Conservation (phyloP, 306 rosid genomes). For the Calophaca sinica region DNA sequence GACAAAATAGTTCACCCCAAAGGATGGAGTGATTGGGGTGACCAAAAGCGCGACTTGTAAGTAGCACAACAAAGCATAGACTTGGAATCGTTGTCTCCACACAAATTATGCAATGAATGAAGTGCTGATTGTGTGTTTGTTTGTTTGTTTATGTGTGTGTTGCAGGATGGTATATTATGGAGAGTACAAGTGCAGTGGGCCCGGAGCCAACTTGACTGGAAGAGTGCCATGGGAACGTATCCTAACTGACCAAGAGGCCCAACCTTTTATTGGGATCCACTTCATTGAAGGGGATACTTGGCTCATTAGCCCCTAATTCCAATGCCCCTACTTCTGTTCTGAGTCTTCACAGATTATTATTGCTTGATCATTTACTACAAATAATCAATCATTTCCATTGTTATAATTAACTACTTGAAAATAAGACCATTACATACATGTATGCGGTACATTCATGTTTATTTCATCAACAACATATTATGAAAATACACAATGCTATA, state of each 20-base stretch:
- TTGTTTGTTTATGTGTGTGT: too few species aligned
- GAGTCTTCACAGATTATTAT: neutral
- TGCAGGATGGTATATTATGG: constrained; percentile 71
- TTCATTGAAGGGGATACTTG: constrained; percentile 69
- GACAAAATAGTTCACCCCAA: constrained; percentile 62
- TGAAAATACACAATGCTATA: neutral
- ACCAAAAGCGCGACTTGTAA: constrained; percentile 65
- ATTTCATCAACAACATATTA: neutral
- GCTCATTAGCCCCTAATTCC: constrained; percentile 54
- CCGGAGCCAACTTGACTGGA: constrained; percentile 66
- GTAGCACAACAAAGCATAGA: constrained; percentile 39
- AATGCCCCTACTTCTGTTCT: neutral
- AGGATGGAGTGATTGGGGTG: constrained; percentile 86
- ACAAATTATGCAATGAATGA: neutral
- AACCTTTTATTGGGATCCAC: constrained; percentile 64
- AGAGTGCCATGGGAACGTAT: constrained; percentile 72
- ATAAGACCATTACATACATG: neutral
- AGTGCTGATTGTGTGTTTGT: neutral
- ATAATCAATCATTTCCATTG: constrained; percentile 1
- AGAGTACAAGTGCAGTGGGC: constrained; percentile 82
- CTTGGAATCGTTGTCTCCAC: neutral
- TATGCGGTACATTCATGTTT: neutral
- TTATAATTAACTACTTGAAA: neutral
- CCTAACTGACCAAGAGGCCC: constrained; percentile 67
- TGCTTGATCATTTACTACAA: neutral